Evolutionary conservation across 345 rosid genomes (phyloP).

Genomic region (Passiflora organensis): DNA sequence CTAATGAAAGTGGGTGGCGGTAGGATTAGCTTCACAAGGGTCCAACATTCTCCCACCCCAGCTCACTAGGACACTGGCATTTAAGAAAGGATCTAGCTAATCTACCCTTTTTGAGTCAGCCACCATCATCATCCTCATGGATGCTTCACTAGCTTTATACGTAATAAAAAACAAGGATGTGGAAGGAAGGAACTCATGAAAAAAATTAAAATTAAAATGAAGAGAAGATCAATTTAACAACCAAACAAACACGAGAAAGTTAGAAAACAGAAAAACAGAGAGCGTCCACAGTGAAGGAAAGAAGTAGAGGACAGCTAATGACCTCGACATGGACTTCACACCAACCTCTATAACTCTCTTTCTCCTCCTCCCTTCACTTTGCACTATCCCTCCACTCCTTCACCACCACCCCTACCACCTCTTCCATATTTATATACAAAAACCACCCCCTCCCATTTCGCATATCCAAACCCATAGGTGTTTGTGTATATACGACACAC

Average conservation of each 20-base stretch:
- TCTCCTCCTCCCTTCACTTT: background rate
- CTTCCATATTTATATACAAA: background rate
- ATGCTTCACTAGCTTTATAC: no score
- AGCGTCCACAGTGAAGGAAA: background rate
- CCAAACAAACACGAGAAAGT: background rate
- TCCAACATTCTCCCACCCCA: no score
- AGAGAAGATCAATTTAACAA: background rate
- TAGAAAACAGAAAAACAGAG: background rate
- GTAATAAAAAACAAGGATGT: background rate
- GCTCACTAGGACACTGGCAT: no score
- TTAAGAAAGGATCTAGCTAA: no score
- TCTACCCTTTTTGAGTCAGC: no score
- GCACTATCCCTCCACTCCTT: background rate
- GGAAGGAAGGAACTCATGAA: background rate
- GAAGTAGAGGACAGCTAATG: conserved; percentile 61
- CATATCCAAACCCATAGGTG: background rate
- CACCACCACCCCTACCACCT: conserved; percentile 1
- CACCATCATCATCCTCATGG: no score
- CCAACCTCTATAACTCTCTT: conserved; percentile 24
- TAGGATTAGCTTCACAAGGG: no score
- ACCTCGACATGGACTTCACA: conserved; percentile 37
- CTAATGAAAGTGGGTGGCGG: no score
- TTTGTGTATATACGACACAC: background rate
- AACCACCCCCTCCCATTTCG: no score
- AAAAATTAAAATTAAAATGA: background rate